Percentiles rank a stretch among this genome's conserved stretches.
Conservation (phyloP, 306 rosid species). For the Spatholobus suberectus region DNA sequence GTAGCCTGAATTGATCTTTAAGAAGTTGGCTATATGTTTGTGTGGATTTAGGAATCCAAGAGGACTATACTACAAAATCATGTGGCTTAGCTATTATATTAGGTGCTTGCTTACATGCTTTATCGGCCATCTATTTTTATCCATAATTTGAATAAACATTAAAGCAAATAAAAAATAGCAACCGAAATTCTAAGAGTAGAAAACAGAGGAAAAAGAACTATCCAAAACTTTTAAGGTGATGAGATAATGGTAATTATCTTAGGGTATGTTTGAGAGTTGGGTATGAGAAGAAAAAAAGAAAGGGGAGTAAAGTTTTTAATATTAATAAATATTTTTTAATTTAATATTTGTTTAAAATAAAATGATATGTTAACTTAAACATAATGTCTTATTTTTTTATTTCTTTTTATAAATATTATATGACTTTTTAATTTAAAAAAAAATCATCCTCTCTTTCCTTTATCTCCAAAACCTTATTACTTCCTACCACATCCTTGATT, state of each 20-base stretch:
- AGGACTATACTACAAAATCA: slow-evolving; percentile 27
- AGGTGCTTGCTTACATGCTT: slow-evolving; percentile 25
- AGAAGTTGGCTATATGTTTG: slow-evolving; percentile 36
- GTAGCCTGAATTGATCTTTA: slow-evolving; percentile 24
- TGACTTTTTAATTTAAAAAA: neutral
- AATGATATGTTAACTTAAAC: neutral
- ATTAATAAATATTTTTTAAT: too few species aligned
- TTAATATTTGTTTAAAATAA: too few species aligned
- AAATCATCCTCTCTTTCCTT: neutral
- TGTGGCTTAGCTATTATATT: slow-evolving; percentile 37
- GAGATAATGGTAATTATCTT: neutral
- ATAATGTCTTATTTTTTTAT: neutral
- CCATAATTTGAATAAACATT: slow-evolving; percentile 10
- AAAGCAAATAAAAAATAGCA: neutral
- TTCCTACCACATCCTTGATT: neutral
- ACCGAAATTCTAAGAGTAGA: neutral
- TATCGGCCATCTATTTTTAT: neutral
- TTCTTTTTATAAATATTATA: neutral
- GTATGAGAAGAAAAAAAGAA: too few species aligned
- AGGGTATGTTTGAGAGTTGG: too few species aligned
- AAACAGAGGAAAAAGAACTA: neutral
- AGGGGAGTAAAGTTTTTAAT: neutral
- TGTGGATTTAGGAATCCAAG: slow-evolving; percentile 35
- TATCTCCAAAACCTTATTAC: neutral
- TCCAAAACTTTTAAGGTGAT: neutral